Conservation (phyloP, 1,284 basidiomycete genomes). For the Entoloma clypeatum region DNA sequence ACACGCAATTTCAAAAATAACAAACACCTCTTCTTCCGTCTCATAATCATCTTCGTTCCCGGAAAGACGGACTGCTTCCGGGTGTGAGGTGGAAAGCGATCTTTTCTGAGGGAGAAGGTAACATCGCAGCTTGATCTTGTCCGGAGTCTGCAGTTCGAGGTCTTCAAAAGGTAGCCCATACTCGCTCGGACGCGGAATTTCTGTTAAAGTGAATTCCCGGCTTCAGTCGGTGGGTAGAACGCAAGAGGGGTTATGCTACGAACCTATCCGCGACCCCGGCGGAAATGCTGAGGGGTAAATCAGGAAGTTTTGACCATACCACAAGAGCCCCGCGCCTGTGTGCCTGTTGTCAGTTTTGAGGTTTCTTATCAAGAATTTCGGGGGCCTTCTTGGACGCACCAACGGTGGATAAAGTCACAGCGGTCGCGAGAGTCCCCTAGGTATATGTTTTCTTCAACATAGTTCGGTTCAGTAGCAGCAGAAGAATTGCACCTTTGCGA, state of each 20-base stretch:
- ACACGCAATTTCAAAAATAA: not conserved
- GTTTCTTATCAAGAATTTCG: constrained; percentile 8
- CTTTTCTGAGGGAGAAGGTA: constrained; percentile 41
- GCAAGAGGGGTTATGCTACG: constrained; percentile 12
- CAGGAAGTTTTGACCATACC: constrained; percentile 82
- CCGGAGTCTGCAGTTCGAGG: constrained; percentile 53
- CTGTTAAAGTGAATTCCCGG: constrained; percentile 32
- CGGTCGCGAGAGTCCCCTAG: constrained; percentile 67
- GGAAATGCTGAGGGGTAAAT: constrained; percentile 91
- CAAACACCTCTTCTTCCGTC: constrained; percentile 46
- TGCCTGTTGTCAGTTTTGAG: constrained; percentile 8
- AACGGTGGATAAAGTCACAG: constrained; percentile 62
- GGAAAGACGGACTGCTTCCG: constrained; percentile 25
- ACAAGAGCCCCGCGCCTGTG: constrained; percentile 69
- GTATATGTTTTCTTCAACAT: constrained; percentile 6
- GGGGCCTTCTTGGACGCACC: constrained; percentile 38
- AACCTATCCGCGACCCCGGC: constrained; percentile 75
- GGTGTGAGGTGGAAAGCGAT: constrained; percentile 28
- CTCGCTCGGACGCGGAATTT: constrained; percentile 68
- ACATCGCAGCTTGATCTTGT: constrained; percentile 36
- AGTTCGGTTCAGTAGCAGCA: not conserved
- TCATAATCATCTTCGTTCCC: constrained; percentile 28
- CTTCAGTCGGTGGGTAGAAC: not conserved
- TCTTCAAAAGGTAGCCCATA: constrained; percentile 74
- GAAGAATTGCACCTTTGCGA: constrained; percentile 52